phyloP scores from a whole-genome alignment of 805 yeast genomes.

The Myxozyma neglecta region DNA sequence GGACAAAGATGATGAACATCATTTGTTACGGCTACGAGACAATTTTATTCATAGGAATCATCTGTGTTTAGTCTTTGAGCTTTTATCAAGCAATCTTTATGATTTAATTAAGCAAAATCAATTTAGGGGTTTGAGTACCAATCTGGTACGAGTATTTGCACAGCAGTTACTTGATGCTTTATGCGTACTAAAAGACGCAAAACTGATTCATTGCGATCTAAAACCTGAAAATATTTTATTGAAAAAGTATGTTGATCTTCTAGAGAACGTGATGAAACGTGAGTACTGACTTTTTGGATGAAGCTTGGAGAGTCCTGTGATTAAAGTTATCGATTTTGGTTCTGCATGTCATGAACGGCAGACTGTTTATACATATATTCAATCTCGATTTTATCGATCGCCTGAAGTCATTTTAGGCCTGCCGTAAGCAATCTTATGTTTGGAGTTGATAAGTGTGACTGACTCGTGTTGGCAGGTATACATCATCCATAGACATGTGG shows the following conservation, averaged over 20 bases:
- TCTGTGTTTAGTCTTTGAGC: slow-evolving; percentile 87
- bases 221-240: slow-evolving; percentile 93
- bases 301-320: slow-evolving; percentile 71
- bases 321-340: slow-evolving; percentile 93
- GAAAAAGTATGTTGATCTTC: slow-evolving; percentile 44
- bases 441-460: background rate
- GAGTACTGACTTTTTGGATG: background rate
- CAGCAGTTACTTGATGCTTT: slow-evolving; percentile 80
- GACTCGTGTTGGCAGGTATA: slow-evolving; percentile 44
- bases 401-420: slow-evolving; percentile 93
- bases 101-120: slow-evolving; percentile 91
- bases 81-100: slow-evolving; percentile 81
- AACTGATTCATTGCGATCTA: slow-evolving; percentile 91
- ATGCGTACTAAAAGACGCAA: slow-evolving; percentile 74
- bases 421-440: slow-evolving; percentile 48
- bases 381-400: slow-evolving; percentile 91
- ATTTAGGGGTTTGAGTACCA: slow-evolving; percentile 83
- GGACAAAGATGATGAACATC: slow-evolving; percentile 70
- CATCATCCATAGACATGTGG: slow-evolving; percentile 96
- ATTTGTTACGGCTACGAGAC: slow-evolving; percentile 76
- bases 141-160: slow-evolving; percentile 73
- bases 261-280: background rate
- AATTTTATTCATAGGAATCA: slow-evolving; percentile 91
- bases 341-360: slow-evolving; percentile 55
- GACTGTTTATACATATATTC: slow-evolving; percentile 90